Conservation (phyloP, 2,329 filamentous ascomycete genomes). For the Paramyrothecium roridum region DNA sequence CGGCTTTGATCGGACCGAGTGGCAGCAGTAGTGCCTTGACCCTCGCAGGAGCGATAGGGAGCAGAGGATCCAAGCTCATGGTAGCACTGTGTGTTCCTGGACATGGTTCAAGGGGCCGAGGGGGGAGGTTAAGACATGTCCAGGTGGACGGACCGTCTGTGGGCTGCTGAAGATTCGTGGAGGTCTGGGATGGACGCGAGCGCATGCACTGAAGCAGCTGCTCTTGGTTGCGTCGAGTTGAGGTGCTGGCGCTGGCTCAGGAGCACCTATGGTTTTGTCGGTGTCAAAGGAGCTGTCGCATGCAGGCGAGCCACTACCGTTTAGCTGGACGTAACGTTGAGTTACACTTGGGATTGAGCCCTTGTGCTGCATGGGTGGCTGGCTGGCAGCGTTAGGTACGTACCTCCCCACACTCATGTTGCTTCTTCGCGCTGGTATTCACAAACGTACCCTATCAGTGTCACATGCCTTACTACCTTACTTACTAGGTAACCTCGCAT, state of each 20-base stretch:
- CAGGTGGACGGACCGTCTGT: not conserved
- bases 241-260: not conserved
- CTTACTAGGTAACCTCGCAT: too few species aligned
- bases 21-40: constrained; percentile 85
- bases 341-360: too few species aligned
- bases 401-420: too few species aligned
- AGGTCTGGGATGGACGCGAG: not conserved
- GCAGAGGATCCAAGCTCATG: constrained; percentile 86
- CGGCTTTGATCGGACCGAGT: constrained; percentile 78
- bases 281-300: not conserved
- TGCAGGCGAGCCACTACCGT: not conserved
- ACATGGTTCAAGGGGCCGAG: constrained; percentile 19
- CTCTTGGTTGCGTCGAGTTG: not conserved
- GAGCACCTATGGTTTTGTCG: not conserved
- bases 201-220: not conserved
- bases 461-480: too few species aligned
- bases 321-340: too few species aligned
- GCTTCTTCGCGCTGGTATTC: too few species aligned
- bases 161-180: not conserved
- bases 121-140: not conserved
- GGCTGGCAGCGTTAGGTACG: too few species aligned
- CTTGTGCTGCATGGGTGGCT: too few species aligned
- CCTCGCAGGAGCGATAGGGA: constrained; percentile 87
- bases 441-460: too few species aligned
- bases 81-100: constrained; percentile 44